Percentiles rank a stretch among this genome's conserved stretches.
Evolutionary conservation across 331 rosid genomes (phyloP).

Genomic region (Rosa hybrid): DNA sequence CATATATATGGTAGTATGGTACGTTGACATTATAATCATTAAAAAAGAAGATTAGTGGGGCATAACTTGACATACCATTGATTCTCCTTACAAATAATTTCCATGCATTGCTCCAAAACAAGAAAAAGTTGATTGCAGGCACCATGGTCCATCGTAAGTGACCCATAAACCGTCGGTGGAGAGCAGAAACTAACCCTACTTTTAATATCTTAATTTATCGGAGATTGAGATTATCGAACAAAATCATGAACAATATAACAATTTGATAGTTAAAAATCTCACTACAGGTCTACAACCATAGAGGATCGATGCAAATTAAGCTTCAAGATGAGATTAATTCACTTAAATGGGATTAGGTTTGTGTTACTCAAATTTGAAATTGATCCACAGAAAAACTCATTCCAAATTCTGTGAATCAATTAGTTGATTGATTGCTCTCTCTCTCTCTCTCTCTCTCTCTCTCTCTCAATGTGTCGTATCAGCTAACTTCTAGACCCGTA

Average conservation of each 20-base stretch:
- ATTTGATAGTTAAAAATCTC: too few species aligned
- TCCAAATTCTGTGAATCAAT: too few species aligned
- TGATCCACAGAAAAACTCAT: too few species aligned
- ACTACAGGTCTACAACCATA: neutral
- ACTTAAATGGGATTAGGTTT: too few species aligned
- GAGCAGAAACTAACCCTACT: neutral
- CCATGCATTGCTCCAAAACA: neutral
- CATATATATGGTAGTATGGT: neutral
- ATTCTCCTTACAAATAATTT: slow-evolving; percentile 34
- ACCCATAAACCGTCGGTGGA: slow-evolving; percentile 3
- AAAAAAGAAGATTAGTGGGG: neutral
- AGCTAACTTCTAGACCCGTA: too few species aligned
- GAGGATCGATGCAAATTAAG: neutral
- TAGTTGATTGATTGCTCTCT: too few species aligned
- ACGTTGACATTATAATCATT: slow-evolving; percentile 30
- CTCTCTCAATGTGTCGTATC: too few species aligned
- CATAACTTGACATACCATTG: slow-evolving; percentile 33
- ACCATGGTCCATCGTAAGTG: neutral
- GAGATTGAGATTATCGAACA: neutral
- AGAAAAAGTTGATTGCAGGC: neutral
- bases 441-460: too few species aligned
- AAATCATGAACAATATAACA: too few species aligned
- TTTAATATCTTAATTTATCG: neutral
- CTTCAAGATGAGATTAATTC: too few species aligned
- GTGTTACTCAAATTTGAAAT: too few species aligned